phyloP scores from a whole-genome alignment of 2,329 filamentous ascomycete genomes.

The Penicillium sp. region DNA sequence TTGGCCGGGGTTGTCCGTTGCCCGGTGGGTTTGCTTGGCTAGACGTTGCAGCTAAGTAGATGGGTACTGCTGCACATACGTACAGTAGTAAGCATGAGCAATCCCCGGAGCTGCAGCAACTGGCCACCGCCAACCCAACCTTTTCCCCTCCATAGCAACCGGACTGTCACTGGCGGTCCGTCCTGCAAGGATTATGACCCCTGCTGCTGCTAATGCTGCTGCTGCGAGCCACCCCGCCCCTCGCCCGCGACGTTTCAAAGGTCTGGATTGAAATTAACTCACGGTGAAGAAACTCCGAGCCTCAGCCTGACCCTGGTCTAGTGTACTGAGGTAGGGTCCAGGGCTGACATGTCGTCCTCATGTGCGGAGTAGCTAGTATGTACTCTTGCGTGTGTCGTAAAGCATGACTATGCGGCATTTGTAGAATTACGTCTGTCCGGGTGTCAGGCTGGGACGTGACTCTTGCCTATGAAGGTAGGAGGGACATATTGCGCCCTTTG shows the following conservation, averaged over 20 bases:
- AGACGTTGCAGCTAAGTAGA: background rate
- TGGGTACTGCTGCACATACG: background rate
- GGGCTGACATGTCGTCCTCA: slow-evolving; percentile 7
- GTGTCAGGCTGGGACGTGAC: background rate
- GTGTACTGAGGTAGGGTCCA: background rate
- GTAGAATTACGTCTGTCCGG: slow-evolving; percentile 5
- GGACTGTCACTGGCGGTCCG: background rate
- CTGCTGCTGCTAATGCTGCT: background rate
- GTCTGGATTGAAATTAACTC: background rate
- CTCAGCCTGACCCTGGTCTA: background rate
- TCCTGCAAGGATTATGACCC: slow-evolving; percentile 17
- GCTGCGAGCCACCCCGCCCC: too few relatives aligned
- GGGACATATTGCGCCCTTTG: background rate
- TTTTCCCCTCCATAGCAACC: background rate
- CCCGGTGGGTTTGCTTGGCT: slow-evolving; percentile 1
- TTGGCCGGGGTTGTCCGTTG: background rate
- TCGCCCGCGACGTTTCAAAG: background rate
- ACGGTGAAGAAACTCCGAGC: background rate
- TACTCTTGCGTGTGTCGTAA: background rate
- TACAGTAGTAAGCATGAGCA: background rate
- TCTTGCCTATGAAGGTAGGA: background rate
- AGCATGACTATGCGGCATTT: background rate
- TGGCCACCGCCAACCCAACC: background rate
- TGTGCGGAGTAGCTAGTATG: background rate
- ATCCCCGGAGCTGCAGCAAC: background rate